Base-by-base conservation (phyloP, 176 grass and related monocot species). In the Musa schizocarpa region DNA sequence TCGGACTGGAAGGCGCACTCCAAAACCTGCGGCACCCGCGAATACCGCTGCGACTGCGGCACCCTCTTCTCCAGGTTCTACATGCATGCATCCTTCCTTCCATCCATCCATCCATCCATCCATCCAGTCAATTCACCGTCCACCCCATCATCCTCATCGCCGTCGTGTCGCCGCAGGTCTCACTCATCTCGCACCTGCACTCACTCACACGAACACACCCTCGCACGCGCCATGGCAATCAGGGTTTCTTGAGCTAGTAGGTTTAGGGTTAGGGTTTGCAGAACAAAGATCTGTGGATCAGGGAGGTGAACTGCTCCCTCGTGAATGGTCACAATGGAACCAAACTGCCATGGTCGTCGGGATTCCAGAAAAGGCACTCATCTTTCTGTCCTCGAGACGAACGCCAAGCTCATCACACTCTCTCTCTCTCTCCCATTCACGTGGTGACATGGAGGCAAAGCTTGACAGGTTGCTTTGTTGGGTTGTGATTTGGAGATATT, bases 1-100 rank as follows among this genome's bases (percentile, higher is more conserved):
- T 94, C 91, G 7, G 96, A 99, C 76, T 99, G 96, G 96, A 99
- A 99, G 88, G 96, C 96, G 1, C 96, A 99, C 84, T 89, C 96
- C 61, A 99, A 99, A 81, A 99, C 96, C 73, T 99, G 96, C 77
- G 96, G 96, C 67, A 99, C 96, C 0, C 81, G 96, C 64, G 96
- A 99, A 80, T 99, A 99, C 83, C 96, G 96, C 50, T 99, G 96
- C 79, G 96, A 99, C 81, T 99, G 96, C 68, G 96, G 96, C 75
- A 94, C 91, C 7, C 91, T 99, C 82, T 99, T 99, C 91, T 99
- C 96, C 74, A 87, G 95, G 95, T 99, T 26, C 34, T 22, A 70
- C 67, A n/a, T 9, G 29, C 11, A 70, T 17, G 8, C 1, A 6
- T 51, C 48, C 4, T 8, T 13, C 56, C 56, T 59, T 13, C 57